These are phyloP conservation scores for Carex cristatella DNA, from an alignment of 176 grass and related monocot species.

Conservation along the genomic window DNA sequence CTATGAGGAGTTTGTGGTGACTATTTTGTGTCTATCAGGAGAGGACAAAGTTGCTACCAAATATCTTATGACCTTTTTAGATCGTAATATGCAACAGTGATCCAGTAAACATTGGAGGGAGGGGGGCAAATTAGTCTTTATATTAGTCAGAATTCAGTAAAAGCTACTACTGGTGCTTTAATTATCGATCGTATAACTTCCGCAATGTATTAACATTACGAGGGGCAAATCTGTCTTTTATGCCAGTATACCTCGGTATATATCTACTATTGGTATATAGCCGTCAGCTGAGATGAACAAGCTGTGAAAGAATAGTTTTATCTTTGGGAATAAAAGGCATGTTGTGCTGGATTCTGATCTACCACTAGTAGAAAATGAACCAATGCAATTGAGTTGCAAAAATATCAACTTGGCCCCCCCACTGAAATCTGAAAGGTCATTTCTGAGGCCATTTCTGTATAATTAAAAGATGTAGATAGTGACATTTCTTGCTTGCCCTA, in stretches of 20 bases:
- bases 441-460: neutral
- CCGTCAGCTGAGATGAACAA: neutral
- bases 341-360: constrained; percentile 6
- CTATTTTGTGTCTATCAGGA: constrained; percentile 7
- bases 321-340: neutral
- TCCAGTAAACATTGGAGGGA: neutral
- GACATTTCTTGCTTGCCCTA: neutral
- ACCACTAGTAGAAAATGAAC: constrained; percentile 11
- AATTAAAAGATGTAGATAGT: neutral
- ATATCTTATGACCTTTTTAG: neutral
- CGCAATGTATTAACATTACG: neutral
- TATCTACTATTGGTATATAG: constrained; percentile 7
- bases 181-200: neutral
- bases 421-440: neutral
- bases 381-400: neutral
- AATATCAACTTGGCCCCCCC: neutral
- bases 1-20: neutral
- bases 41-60: neutral
- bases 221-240: constrained; percentile 9
- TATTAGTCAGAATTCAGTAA: neutral
- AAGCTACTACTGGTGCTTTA: neutral
- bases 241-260: neutral
- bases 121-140: constrained; percentile 10
- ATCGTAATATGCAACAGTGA: neutral
- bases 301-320: constrained; percentile 13